Conservation (phyloP, 495 filamentous ascomycete genomes). For the Parmelia sp. region DNA sequence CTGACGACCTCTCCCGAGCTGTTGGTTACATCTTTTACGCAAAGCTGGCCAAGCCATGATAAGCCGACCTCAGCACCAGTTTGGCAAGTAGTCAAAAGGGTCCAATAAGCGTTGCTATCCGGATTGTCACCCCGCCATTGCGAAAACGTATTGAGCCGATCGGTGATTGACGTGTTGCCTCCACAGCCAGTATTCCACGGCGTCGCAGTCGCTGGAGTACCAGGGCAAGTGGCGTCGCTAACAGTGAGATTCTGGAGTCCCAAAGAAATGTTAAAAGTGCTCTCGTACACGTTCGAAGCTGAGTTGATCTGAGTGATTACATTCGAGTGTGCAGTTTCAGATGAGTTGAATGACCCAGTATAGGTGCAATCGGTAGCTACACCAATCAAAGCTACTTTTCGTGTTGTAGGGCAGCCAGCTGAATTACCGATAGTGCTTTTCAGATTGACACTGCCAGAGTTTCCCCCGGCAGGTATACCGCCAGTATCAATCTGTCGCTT, state of each 20-base stretch:
- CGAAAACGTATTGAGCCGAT: constrained; percentile 82
- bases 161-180: constrained; percentile 58
- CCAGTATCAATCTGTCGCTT: constrained; percentile 50
- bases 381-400: constrained; percentile 85
- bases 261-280: constrained; percentile 87
- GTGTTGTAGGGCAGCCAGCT: constrained; percentile 74
- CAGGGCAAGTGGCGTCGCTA: constrained; percentile 60
- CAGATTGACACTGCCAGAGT: constrained; percentile 78
- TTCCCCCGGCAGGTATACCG: constrained; percentile 56
- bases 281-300: constrained; percentile 81
- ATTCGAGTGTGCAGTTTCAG: constrained; percentile 55
- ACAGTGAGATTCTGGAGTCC: constrained; percentile 82
- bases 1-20: constrained; percentile 59
- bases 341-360: constrained; percentile 57
- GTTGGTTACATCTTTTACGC: constrained; percentile 51
- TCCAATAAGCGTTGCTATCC: constrained; percentile 90
- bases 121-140: constrained; percentile 68
- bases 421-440: constrained; percentile 72
- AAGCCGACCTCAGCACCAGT: constrained; percentile 85
- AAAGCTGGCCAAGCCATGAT: constrained; percentile 88
- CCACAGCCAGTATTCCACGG: constrained; percentile 79
- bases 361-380: constrained; percentile 92
- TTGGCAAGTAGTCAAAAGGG: constrained; percentile 76
- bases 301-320: constrained; percentile 79
- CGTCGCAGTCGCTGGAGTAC: constrained; percentile 52